Conservation (phyloP, 805 yeast genomes). For the Clavispora fructus region DNA sequence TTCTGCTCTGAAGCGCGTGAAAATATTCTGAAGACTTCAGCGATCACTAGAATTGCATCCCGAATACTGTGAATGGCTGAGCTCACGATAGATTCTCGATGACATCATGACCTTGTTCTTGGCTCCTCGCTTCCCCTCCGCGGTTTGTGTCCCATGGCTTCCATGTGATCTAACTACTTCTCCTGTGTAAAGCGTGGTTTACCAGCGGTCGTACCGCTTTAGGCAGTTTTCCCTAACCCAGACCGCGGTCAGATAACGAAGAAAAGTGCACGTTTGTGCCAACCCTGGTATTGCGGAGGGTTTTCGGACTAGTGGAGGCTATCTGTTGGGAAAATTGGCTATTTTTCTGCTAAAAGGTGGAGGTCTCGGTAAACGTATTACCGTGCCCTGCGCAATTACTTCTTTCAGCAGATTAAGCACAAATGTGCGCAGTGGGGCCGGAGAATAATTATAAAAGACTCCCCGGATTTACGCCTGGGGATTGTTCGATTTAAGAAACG, state of each 20-base stretch:
- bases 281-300: not conserved
- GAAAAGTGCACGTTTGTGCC: not conserved
- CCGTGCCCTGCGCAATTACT: not conserved
- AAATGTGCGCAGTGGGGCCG: not conserved
- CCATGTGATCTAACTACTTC: not conserved
- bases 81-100: no score
- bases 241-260: not conserved
- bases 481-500: not conserved
- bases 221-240: not conserved
- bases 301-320: not conserved
- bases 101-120: no score
- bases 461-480: not conserved
- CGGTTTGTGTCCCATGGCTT: not conserved
- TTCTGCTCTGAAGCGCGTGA: no score
- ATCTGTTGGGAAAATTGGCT: not conserved
- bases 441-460: not conserved
- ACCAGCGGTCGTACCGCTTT: not conserved
- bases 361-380: not conserved
- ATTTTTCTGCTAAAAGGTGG: not conserved
- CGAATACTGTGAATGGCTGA: no score
- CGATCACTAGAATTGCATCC: no score
- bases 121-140: not conserved
- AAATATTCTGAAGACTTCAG: no score
- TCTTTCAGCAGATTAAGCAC: not conserved
- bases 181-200: not conserved